Base-by-base conservation (phyloP, 2,329 filamentous ascomycete genomes). In the Zasmidium angulare region DNA sequence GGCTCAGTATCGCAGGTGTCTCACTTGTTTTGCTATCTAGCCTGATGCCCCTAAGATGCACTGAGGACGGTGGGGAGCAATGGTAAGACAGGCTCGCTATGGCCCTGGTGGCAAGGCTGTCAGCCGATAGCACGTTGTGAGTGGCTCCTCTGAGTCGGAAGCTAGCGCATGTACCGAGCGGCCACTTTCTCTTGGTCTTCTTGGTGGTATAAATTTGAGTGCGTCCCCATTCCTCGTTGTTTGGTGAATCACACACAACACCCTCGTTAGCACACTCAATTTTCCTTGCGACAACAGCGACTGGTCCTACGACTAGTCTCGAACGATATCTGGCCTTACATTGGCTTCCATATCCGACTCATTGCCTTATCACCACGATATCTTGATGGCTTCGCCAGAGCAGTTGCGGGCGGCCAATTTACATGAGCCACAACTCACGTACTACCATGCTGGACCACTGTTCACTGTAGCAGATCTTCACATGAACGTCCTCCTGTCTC, bases 361-460 rank as follows among this genome's bases (percentile, higher is more conserved):
- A 36, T 7, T 36, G 7, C 7, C 29, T 36, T 36, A 7, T 7
- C 14, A 36, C 29, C 6, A 43, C 6, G 14, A 43, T 43, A 17
- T 43, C 36, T 19, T 43, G 36, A n/a, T n/a, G 36, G 14, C 36
- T 9, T 17, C 36, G 7, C 6, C 6, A 53, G 6, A 7, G n/a
- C 9, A 43, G 6, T 17, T 7, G 6, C 6, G 3, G n/a, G 6
- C 36, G 6, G 4, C 36, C n/a, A 3, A 7, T 17, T 43, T 17
- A 19, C 9, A 14, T 17, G 12, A 43, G 36, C 36, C 9, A 3
- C 11, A 43, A 19, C 56, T 59, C 36, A 61, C 58, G 4, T 63
- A 63, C 53, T 63, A 63, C 46, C 58, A 63, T 22, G 61, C 59
- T n/a, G 62, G 62, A 6, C 59, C 62, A 6, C 54, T 63, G 17